A percentile compares a stretch with the other conserved stretches of the same genome.
Evolutionary conservation across 1,284 basidiomycete species (phyloP).

Genomic region (Cutaneotrichosporon daszewskae): DNA sequence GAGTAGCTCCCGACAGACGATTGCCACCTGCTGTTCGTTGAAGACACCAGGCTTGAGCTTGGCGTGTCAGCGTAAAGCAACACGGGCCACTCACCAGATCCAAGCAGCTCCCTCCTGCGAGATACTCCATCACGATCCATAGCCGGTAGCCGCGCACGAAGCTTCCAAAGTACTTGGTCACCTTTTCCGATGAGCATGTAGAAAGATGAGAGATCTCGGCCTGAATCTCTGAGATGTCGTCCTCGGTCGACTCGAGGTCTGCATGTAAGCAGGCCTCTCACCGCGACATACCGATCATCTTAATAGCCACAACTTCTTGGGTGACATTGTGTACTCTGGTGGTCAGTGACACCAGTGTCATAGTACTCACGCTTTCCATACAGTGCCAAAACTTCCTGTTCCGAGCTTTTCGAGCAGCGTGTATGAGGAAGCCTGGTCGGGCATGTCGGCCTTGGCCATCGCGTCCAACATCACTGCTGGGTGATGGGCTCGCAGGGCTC

Average conservation of each 20-base stretch:
- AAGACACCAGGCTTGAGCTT: slow-evolving; percentile 84
- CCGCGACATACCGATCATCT: slow-evolving; percentile 75
- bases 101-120: slow-evolving; percentile 95
- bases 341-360: not conserved
- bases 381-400: slow-evolving; percentile 93
- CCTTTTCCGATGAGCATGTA: slow-evolving; percentile 90
- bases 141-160: slow-evolving; percentile 96
- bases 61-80: slow-evolving; percentile 1
- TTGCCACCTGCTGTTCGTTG: slow-evolving; percentile 86
- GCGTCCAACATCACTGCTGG: no score
- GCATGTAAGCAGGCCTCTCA: not conserved
- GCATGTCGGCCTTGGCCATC: no score
- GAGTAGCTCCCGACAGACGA: slow-evolving; percentile 87
- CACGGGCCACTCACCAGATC: slow-evolving; percentile 57
- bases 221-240: slow-evolving; percentile 95
- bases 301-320: slow-evolving; percentile 91
- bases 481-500: no score
- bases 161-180: slow-evolving; percentile 93
- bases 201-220: slow-evolving; percentile 94
- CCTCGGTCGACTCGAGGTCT: slow-evolving; percentile 64
- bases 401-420: slow-evolving; percentile 91
- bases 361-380: slow-evolving; percentile 73
- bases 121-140: slow-evolving; percentile 99
- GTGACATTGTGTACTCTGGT: slow-evolving; percentile 76
- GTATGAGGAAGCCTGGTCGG: slow-evolving; percentile 79